Evolutionary conservation across 768 basidiomycete species (phyloP).

Genomic region (Crepidotus variabilis): DNA sequence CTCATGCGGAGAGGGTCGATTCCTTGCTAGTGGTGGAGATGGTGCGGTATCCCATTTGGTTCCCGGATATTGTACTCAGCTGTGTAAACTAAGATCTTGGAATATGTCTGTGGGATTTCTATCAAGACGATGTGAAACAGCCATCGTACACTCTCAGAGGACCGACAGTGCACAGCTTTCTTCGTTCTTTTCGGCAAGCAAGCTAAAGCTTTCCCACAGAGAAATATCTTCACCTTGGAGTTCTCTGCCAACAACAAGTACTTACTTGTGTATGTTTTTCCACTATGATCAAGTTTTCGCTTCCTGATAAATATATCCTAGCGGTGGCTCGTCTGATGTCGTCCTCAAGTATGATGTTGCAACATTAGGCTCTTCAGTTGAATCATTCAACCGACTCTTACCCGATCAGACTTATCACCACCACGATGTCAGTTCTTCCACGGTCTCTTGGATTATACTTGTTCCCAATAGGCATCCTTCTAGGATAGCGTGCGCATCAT

Average conservation of each 20-base stretch:
- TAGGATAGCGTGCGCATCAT: conserved; percentile 67
- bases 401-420: conserved; percentile 15
- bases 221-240: conserved; percentile 65
- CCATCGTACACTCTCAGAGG: conserved; percentile 44
- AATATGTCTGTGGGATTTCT: conserved; percentile 63
- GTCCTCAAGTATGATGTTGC: conserved; percentile 54
- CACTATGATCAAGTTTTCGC: not conserved
- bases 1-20: conserved; percentile 56
- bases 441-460: not conserved
- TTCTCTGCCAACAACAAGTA: conserved; percentile 67
- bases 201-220: conserved; percentile 36
- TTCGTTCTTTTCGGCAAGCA: not conserved
- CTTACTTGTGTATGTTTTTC: conserved; percentile 54
- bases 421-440: conserved; percentile 16
- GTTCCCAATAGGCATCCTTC: not conserved
- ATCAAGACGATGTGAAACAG: conserved; percentile 48
- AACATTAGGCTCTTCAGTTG: conserved; percentile 24
- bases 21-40: conserved; percentile 68
- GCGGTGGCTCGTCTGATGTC: conserved; percentile 51
- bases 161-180: conserved; percentile 33
- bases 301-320: conserved; percentile 18
- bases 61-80: not conserved
- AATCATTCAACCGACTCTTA: conserved; percentile 17
- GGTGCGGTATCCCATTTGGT: conserved; percentile 34
- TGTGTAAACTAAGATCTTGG: conserved; percentile 38